phyloP scores from a whole-genome alignment of 1,139 yeast genomes.

The Blastobotrys aristatus region DNA sequence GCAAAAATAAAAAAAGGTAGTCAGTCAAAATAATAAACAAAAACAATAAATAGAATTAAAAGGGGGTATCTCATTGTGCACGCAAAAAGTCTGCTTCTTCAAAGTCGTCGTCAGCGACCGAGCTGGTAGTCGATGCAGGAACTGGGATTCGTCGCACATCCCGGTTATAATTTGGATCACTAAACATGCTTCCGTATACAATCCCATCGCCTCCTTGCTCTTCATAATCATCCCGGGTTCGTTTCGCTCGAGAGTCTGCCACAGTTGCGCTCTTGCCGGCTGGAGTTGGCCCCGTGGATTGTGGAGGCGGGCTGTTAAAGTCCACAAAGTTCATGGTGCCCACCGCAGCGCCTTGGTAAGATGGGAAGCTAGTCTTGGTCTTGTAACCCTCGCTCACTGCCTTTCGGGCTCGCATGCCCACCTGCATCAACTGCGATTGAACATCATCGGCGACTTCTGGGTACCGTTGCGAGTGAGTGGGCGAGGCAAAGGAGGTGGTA shows the following conservation, averaged over 20 bases:
- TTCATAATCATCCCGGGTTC: conserved; percentile 25
- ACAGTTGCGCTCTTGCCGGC: conserved; percentile 20
- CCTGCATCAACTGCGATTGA: conserved; percentile 26
- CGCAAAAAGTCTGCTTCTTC: conserved; percentile 22
- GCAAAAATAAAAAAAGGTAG: neutral
- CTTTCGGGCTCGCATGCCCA: conserved; percentile 32
- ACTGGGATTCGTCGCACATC: conserved; percentile 29
- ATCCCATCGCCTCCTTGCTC: conserved; percentile 25
- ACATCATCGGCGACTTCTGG: conserved; percentile 27
- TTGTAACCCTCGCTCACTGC: conserved; percentile 32
- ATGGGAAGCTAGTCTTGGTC: conserved; percentile 22
- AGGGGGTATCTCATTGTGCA: neutral
- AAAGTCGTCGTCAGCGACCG: conserved; percentile 26
- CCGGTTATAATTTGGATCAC: too few species aligned
- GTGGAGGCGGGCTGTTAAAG: conserved; percentile 10
- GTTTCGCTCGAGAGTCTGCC: conserved; percentile 16
- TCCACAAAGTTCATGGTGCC: conserved; percentile 2
- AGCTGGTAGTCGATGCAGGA: conserved; percentile 18
- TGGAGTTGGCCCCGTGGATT: conserved; percentile 1
- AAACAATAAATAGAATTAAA: neutral
- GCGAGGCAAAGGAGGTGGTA: neutral
- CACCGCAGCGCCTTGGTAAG: conserved; percentile 24
- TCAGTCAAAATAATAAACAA: neutral
- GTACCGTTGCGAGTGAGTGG: conserved; percentile 1
- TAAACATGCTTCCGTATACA: conserved; percentile 40